These are phyloP conservation scores for Phytopythium mirpurense DNA, from an alignment of 352 stramenopile species.

Conservation along the genomic window DNA sequence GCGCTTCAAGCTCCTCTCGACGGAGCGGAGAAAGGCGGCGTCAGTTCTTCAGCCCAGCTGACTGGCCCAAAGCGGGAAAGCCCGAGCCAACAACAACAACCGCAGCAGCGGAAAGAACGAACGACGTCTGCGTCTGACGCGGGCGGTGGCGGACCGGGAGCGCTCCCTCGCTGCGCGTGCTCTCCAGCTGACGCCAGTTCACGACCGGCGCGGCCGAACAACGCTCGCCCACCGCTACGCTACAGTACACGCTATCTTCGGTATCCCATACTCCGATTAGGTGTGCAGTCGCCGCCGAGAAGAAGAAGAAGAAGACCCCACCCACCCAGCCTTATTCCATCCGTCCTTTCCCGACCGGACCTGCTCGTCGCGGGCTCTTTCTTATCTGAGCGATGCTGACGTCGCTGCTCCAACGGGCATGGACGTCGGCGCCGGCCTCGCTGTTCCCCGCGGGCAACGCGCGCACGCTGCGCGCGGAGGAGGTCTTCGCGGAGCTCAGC, in stretches of 20 bases:
- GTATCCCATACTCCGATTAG: too few species aligned
- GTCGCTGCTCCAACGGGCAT: constrained; percentile 8
- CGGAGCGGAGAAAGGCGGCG: neutral
- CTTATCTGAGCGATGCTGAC: neutral
- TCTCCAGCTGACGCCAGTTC: constrained; percentile 1
- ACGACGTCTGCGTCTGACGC: too few species aligned
- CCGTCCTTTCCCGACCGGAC: too few species aligned
- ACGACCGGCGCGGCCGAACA: neutral
- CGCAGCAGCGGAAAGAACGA: neutral
- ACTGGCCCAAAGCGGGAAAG: neutral
- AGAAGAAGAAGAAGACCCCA: too few species aligned
- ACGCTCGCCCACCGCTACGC: neutral
- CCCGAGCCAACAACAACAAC: neutral
- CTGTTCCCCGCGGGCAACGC: constrained; percentile 8
- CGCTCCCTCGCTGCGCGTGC: too few species aligned
- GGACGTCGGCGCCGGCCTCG: constrained; percentile 6
- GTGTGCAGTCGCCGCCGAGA: too few species aligned
- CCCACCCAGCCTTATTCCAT: too few species aligned
- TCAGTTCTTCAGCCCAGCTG: too few species aligned
- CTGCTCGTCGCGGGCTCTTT: too few species aligned
- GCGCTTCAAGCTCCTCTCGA: constrained; percentile 14
- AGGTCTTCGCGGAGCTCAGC: constrained; percentile 20
- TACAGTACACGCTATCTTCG: too few species aligned
- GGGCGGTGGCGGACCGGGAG: too few species aligned
- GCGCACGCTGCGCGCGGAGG: constrained; percentile 12